Base-by-base conservation (phyloP, 1,284 basidiomycete genomes). In the Boletus calvinii region DNA sequence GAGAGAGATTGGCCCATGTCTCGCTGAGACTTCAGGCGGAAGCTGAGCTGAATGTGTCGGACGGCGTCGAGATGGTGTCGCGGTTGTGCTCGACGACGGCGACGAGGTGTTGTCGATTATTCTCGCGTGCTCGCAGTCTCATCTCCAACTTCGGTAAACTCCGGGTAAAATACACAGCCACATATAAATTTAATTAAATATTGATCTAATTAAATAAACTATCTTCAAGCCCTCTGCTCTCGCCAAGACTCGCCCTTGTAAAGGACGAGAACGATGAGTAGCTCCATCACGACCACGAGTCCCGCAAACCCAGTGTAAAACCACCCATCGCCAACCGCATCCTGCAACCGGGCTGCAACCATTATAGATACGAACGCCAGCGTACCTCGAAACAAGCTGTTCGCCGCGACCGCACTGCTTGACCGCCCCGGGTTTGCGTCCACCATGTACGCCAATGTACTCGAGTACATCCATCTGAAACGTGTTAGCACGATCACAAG, bases 381-480 rank as follows among this genome's bases (percentile, higher is more conserved):
- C 2, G 83, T 44, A 1, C 90, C 88, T 36, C 90, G 78, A 67
- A 87, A 87, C 24, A 73, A 76, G 55, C 85, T 87, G 64, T 92
- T 92, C 15, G 77, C 70, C 0, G 89, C 85, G 6, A 88, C 81
- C 2, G 86, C 87, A 13, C 79, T 81, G 1, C 84, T 81, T 0
- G 86, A 86, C 17, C 87, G 78, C 6, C 91, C 90, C 4, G 74
- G 72, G 62, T 92, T 92, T 4, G 87, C 81, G 62, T 93, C 90
- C 7, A 90, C 85, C 44, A 90, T 76, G 61, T 90, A 91, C 0
- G 87, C 82, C 31, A 92, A 70, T 1, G 85, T 84, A 56, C 83
- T 84, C 13, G 84, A 70, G 64, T 90, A 89, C 20, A 83, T 81
- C 77, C 81, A 87, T 55, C 87, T 87, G 45, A 40, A 53, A 48